Conservation (phyloP, 2,329 filamentous ascomycete genomes). For the Rhynchosporium graminicola region DNA sequence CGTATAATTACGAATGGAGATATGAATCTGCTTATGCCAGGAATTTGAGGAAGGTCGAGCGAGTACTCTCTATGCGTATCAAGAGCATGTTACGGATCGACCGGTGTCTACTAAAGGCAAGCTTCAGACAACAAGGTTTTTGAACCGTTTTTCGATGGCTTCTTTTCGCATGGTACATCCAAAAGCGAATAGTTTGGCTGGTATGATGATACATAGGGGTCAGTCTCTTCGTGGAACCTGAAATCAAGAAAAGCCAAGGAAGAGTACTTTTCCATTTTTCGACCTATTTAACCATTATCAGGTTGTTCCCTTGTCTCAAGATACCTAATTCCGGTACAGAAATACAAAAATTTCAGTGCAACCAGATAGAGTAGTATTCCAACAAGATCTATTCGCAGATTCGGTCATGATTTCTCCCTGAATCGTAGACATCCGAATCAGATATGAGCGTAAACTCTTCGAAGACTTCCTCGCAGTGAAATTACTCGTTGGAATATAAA, state of each 20-base stretch:
- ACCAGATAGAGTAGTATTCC: constrained; percentile 57
- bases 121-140: constrained; percentile 49
- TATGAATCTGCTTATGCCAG: constrained; percentile 48
- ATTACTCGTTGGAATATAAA: constrained; percentile 63
- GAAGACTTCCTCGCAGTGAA: constrained; percentile 57
- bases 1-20: constrained; percentile 51
- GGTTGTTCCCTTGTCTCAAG: constrained; percentile 47
- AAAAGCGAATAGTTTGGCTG: constrained; percentile 50
- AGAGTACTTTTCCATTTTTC: constrained; percentile 40
- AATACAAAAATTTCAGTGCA: constrained; percentile 82
- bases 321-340: constrained; percentile 39
- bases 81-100: neutral
- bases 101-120: constrained; percentile 29
- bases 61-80: constrained; percentile 30
- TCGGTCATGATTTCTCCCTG: constrained; percentile 69
- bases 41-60: constrained; percentile 43
- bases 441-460: constrained; percentile 64
- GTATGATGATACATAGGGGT: constrained; percentile 47
- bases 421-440: constrained; percentile 72
- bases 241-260: constrained; percentile 45
- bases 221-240: constrained; percentile 50
- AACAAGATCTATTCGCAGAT: constrained; percentile 47
- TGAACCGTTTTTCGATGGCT: constrained; percentile 52
- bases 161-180: constrained; percentile 51
- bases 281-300: constrained; percentile 19